Conservation (phyloP, 1,284 basidiomycete species). For the Stygiomarasmius scandens region DNA sequence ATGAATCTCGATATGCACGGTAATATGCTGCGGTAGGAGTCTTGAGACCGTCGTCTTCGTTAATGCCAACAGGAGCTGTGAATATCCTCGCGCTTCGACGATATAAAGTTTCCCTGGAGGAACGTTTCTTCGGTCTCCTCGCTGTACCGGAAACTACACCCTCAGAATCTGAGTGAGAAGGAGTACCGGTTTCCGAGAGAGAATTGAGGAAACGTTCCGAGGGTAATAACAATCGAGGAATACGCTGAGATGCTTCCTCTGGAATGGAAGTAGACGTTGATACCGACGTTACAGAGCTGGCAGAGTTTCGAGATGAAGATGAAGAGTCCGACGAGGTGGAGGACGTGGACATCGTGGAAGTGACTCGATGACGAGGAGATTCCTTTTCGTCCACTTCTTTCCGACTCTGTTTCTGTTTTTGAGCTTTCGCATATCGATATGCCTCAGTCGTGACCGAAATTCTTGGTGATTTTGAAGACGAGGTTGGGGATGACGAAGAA, state of each 20-base stretch:
- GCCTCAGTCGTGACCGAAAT: slow-evolving; percentile 7
- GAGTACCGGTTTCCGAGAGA: slow-evolving; percentile 52
- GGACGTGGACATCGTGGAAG: slow-evolving; percentile 6
- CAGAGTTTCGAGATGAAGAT: slow-evolving; percentile 25
- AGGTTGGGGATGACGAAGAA: slow-evolving; percentile 4
- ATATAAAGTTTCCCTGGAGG: slow-evolving; percentile 15
- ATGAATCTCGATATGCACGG: slow-evolving; percentile 41
- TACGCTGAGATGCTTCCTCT: slow-evolving; percentile 46
- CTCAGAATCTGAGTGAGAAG: slow-evolving; percentile 19
- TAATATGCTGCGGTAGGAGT: slow-evolving; percentile 17
- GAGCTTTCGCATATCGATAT: slow-evolving; percentile 5
- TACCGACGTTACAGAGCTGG: slow-evolving; percentile 25
- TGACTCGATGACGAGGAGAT: slow-evolving; percentile 1
- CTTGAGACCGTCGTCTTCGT: slow-evolving; percentile 3
- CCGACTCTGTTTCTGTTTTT: slow-evolving; percentile 6
- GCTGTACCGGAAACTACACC: slow-evolving; percentile 19
- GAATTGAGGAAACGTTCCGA: slow-evolving; percentile 37
- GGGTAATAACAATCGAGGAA: slow-evolving; percentile 34
- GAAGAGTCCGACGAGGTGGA: slow-evolving; percentile 22
- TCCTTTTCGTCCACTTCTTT: slow-evolving; percentile 13
- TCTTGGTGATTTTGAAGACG: slow-evolving; percentile 2
- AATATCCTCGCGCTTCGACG: slow-evolving; percentile 25
- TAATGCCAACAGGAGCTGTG: slow-evolving; percentile 21
- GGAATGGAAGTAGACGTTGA: slow-evolving; percentile 35
- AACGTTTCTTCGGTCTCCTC: slow-evolving; percentile 27